These are phyloP conservation scores for Populus ilicifolia DNA, from an alignment of 345 rosid genomes.

Conservation along the genomic window DNA sequence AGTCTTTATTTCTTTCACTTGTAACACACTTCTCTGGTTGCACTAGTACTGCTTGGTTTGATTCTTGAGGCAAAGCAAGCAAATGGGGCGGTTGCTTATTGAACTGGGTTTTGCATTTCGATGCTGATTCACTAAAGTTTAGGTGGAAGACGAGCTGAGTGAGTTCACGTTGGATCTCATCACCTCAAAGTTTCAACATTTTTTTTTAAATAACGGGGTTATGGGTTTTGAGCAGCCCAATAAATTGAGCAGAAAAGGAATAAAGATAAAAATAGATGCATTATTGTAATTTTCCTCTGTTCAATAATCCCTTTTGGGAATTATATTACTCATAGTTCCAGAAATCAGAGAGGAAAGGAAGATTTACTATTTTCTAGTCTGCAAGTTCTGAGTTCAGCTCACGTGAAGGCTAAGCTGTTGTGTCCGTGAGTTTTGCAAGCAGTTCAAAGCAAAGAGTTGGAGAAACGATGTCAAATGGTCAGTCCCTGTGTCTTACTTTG, in stretches of 20 bases:
- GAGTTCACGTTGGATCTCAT: not conserved
- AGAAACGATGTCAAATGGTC: conserved; percentile 31
- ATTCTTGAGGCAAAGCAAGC: not conserved
- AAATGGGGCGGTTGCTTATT: not conserved
- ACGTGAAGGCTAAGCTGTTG: conserved; percentile 41
- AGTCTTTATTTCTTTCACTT: not conserved
- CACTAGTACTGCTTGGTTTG: not conserved
- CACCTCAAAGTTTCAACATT: not conserved
- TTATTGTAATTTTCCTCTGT: not conserved
- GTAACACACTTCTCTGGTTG: not conserved
- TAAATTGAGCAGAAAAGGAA: not conserved
- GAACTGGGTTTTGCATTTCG: not conserved
- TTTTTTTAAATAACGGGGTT: not conserved
- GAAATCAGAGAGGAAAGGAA: conserved; percentile 22
- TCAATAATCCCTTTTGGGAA: conserved; percentile 16
- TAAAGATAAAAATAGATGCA: not conserved
- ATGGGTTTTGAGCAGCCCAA: conserved; percentile 18
- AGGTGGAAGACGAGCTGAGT: no score
- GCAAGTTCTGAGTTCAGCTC: conserved; percentile 38
- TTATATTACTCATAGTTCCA: not conserved
- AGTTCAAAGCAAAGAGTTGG: conserved; percentile 28
- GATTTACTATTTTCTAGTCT: conserved; percentile 9
- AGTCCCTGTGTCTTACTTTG: not conserved
- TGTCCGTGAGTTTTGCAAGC: conserved; percentile 41
- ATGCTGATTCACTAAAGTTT: not conserved